A percentile compares a stretch with the other conserved stretches of the same genome.
phyloP scores from a whole-genome alignment of 371 early-diverging fungal species.

The Mucor saturninus region DNA sequence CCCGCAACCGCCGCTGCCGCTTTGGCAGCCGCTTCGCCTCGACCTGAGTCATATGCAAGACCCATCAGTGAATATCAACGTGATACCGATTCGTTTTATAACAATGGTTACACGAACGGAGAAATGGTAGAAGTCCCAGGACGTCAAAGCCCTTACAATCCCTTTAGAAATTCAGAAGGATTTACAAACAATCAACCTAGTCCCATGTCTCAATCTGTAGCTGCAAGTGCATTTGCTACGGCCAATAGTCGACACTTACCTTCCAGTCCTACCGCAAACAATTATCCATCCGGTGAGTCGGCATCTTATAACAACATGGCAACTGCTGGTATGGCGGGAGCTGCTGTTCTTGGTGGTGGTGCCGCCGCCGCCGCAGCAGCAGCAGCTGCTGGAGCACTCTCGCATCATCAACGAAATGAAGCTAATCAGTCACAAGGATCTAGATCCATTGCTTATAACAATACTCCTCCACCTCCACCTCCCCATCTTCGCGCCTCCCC shows the following conservation, averaged over 20 bases:
- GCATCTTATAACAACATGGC: slow-evolving; percentile 1
- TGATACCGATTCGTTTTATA: slow-evolving; percentile 3
- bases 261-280: background rate
- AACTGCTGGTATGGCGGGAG: background rate
- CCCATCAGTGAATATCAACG: slow-evolving; percentile 28
- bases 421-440: too few relatives aligned
- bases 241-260: background rate
- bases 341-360: background rate
- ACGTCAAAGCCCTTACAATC: slow-evolving; percentile 35
- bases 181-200: background rate
- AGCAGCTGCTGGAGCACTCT: too few relatives aligned
- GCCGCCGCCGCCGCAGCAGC: slow-evolving; percentile 4
- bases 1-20: background rate
- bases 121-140: slow-evolving; percentile 25
- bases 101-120: slow-evolving; percentile 3
- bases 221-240: background rate
- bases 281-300: background rate
- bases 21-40: slow-evolving; percentile 18
- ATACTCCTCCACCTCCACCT: too few relatives aligned
- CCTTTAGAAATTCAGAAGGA: slow-evolving; percentile 34
- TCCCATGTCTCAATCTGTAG: too few relatives aligned
- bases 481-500: slow-evolving; percentile 2
- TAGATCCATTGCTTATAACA: too few relatives aligned
- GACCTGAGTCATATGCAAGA: slow-evolving; percentile 26
- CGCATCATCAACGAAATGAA: too few relatives aligned